Evolutionary conservation across 768 basidiomycete species (phyloP).

Genomic region (Pulveroboletus sp.): DNA sequence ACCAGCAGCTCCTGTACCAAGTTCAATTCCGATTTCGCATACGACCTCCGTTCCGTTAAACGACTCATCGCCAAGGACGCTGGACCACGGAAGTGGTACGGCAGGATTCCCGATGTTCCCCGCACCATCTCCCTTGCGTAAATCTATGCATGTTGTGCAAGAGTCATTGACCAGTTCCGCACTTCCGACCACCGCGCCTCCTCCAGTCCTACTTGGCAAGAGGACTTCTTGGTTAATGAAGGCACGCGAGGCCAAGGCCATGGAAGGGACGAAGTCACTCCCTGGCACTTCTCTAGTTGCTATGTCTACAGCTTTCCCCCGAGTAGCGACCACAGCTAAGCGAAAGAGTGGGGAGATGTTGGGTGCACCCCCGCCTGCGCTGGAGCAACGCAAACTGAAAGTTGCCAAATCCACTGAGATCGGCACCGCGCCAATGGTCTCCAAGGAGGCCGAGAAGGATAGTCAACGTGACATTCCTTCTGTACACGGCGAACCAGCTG

Average conservation of each 20-base stretch:
- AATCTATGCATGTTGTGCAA: slow-evolving; percentile 51
- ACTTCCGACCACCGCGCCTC: slow-evolving; percentile 34
- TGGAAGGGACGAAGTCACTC: slow-evolving; percentile 43
- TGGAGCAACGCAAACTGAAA: slow-evolving; percentile 45
- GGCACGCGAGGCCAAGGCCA: slow-evolving; percentile 66
- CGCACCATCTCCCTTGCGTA: slow-evolving; percentile 63
- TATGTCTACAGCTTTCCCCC: slow-evolving; percentile 8
- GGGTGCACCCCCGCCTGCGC: slow-evolving; percentile 10
- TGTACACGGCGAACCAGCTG: not conserved
- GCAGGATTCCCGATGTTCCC: slow-evolving; percentile 60
- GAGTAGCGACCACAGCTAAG: slow-evolving; percentile 38
- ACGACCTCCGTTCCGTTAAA: slow-evolving; percentile 34
- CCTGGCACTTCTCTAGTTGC: slow-evolving; percentile 7
- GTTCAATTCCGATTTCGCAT: slow-evolving; percentile 4
- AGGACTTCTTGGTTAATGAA: slow-evolving; percentile 80
- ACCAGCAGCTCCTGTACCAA: slow-evolving; percentile 13
- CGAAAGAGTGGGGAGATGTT: slow-evolving; percentile 60
- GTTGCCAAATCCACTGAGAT: slow-evolving; percentile 40
- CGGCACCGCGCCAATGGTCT: slow-evolving; percentile 27
- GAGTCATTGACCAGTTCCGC: slow-evolving; percentile 38
- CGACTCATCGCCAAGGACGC: slow-evolving; percentile 25
- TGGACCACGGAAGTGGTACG: slow-evolving; percentile 37
- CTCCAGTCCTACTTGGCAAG: slow-evolving; percentile 45
- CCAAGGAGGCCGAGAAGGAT: slow-evolving; percentile 7
- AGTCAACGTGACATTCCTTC: slow-evolving; percentile 1